Percentiles rank a stretch among this genome's conserved stretches.
Evolutionary conservation across 2,329 filamentous ascomycete genomes (phyloP).

Genomic region (Cladosporium oxysporum): DNA sequence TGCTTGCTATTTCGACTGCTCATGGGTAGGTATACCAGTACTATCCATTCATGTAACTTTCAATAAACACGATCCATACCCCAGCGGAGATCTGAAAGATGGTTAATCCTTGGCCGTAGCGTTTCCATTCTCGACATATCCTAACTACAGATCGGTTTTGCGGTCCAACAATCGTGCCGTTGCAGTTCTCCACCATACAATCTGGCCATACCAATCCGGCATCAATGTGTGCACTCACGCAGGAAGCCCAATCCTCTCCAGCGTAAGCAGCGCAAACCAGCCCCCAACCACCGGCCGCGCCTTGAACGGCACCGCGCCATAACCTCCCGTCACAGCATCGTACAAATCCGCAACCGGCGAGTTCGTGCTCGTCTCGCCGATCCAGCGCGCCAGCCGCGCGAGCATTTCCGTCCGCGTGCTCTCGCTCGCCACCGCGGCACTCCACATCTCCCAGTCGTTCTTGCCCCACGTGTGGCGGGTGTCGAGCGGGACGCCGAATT

Average conservation of each 20-base stretch:
- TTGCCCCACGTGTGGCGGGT: slow-evolving; percentile 35
- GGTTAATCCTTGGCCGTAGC: no score
- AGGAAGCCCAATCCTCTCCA: slow-evolving; percentile 29
- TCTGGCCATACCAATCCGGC: no score
- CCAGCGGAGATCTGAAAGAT: no score
- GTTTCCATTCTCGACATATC: no score
- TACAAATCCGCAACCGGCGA: slow-evolving; percentile 54
- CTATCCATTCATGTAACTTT: no score
- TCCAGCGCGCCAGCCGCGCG: slow-evolving; percentile 43
- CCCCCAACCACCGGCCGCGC: slow-evolving; percentile 56
- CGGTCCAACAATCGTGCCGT: no score
- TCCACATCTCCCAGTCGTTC: slow-evolving; percentile 35
- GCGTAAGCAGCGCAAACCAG: slow-evolving; percentile 49
- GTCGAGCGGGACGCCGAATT: slow-evolving; percentile 35
- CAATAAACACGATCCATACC: no score
- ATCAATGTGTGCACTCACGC: neutral
- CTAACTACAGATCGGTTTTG: no score
- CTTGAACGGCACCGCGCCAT: slow-evolving; percentile 45
- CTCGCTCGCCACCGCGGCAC: slow-evolving; percentile 21
- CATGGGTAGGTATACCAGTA: no score
- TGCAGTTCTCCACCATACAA: no score
- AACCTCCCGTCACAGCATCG: slow-evolving; percentile 44
- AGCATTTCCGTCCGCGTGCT: slow-evolving; percentile 11
- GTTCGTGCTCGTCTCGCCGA: slow-evolving; percentile 51
- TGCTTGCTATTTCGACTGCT: no score